Evolutionary conservation across 192 early-diverging fungal genomes (phyloP), one percentile per base, ranked within the genome.

Genomic region (Kickxella alabastrina): DNA sequence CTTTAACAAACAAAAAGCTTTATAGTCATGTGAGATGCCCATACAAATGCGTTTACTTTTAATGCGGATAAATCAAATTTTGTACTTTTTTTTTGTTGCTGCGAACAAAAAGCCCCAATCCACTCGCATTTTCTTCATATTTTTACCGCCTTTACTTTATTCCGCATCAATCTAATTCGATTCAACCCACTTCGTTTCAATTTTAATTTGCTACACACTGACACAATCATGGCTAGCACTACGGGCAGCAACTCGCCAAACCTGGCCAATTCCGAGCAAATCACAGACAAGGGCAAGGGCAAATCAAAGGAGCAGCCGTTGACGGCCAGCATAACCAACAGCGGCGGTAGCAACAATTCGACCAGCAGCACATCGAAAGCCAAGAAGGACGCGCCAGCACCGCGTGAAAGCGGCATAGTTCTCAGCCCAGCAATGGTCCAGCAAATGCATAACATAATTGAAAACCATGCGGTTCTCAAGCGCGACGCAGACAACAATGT

Each of bases 401-500:
- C 68, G 2, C 57, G 68, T 37, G 57, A 60, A 22, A 61, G 54
- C 46, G 58, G 54, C 6, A 73, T 73, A 15, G 46, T 65, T 7
- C 49, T 73, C 14, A 65, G 69, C 21, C 69, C 69, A 15, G 69
- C 69, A 26, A 73, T 73, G 69, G 38, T 73, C 0, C 53, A 73
- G 40, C 69, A 73, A 39, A 73, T 73, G 69, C 69, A 54, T 41
- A 48, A 23, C 19, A 73, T 73, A 17, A 73, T 73, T 21, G 48
- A 60, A 22, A 73, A 73, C 62, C 69, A 73, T 37, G 43, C 69
- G 5, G 54, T 31, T 15, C 42, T 73, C 22, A 73, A 73, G 37
- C 51, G 57, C 23, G 69, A 73, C 17, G 62, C 69, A 5, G 69
- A 73, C 69, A 73, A 73, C 62, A 73, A 73, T 42, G 51, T 73